Base-by-base conservation (phyloP, 164 flowering plant genomes). In the Stephania japonica region DNA sequence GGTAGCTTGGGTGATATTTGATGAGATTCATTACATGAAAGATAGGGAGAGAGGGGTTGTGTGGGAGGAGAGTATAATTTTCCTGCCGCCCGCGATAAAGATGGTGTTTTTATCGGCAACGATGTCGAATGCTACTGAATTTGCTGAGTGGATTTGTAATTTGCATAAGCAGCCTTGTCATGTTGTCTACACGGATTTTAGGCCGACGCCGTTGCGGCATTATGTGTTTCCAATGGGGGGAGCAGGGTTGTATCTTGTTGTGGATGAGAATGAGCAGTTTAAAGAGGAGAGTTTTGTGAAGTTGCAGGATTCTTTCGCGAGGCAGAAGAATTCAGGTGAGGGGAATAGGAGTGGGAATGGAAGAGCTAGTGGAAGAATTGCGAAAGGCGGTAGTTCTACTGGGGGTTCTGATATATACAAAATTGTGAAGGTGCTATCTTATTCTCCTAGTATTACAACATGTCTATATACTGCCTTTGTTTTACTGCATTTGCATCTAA, bases 91-190 rank as follows among this genome's bases (percentile, higher is more conserved):
- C 3, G 91, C 88, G 9, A 91, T 93, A 71, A 95, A 95, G 75
- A 95, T 95, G 99, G 99, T 95, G 14, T 95, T 95, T 72, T 85
- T 96, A 56, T 96, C 99, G 0, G 99, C 99, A 10, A 96, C 99
- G 1, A 93, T 96, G 99, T 96, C 99, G 3, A 96, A 96, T 86
- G 98, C 99, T 12, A 93, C 98, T 13, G 95, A 96, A 79, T 96
- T 96, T 85, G 98, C 98, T 0, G 98, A 96, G 74, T 96, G 99
- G 99, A 96, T 96, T 69, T 96, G 99, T 80, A 83, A 87, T 78
- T 67, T 96, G 77, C 99, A 91, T 77, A 91, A 88, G 61, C 97
- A 96, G 85, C 99, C 99, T 1, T 96, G 99, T 71, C 99, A 96
- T 78, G 99, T 96, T 21, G 99, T 96, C 44, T 96, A 93, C 76